Evolutionary conservation across 768 basidiomycete genomes (phyloP), one percentile per base, ranked within the genome.

Genomic region (Boletellus ananas): DNA sequence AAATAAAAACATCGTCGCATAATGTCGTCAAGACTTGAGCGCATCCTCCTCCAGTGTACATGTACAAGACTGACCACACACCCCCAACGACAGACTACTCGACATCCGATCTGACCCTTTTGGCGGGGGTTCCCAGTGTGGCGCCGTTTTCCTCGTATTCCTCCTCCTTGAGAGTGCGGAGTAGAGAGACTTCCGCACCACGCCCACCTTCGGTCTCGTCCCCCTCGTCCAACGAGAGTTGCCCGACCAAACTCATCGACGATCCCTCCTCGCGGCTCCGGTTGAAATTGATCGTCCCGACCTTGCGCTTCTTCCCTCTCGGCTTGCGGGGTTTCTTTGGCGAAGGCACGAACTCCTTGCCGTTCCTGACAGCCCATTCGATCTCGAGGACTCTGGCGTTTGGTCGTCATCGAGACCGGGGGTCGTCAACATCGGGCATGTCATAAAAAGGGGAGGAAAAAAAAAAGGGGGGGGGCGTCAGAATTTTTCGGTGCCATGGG

Each of bases 341-440:
- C 39, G 75, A 75, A n/a, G 84, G 81, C 25, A 82, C 71, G 51
- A 83, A 85, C 43, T 75, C 71, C 55, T 68, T 76, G 51, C 76
- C 71, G 57, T 87, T 78, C 69, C 81, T 81, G 64, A 85, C 79
- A 2, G 87, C 77, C 83, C 81, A 87, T 66, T 89, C 86, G 61
- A 90, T 83, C 69, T 89, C 87, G 69, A 89, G 81, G 65, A 90
- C 87, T 74, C 86, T 90, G 66, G 48, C 38, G 18, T 29, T 27
- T 10, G 21, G 44, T 46, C 43, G 50, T 18, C 41, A 50, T 47
- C 51, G 40, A 47, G 36, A 48, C 31, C 42, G 46, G 39, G 42
- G 42, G 29, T 35, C 17, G 29, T 35, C 35, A 41, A 31, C 27
- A 25, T 21, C 35, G 21, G 34, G 29, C 42, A 23, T 68, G n/a